Evolutionary conservation across 805 yeast species (phyloP), one percentile per base, ranked within the genome.

Genomic region (Diddensiella santjacobensis): DNA sequence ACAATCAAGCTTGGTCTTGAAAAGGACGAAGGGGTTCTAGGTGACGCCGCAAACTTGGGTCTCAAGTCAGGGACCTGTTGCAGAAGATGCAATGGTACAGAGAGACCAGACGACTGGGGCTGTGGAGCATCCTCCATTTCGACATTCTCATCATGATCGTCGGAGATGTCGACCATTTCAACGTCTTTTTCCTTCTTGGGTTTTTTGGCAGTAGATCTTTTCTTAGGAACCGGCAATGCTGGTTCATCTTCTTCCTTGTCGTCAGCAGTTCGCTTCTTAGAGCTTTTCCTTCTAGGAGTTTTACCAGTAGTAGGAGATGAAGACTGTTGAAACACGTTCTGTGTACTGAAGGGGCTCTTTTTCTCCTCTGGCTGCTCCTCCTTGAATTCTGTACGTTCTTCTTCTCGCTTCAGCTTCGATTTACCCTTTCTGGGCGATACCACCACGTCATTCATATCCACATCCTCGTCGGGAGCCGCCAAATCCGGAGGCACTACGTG

Each of bases 321-420:
- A 15, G 40, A 10, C 3, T 23, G n/a, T 22, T 50, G 54, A 24
- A 51, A 51, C 10, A 47, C 46, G 29, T 51, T 51, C 22, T 47
- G 17, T 6, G 26, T 17, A 13, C 48, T 39, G 29, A 50, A 50
- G 5, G 54, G 45, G 3, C 33, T 47, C 5, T 42, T 31, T 37
- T 46, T 22, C 36, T 48, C 26, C 39, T 47, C 26, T 11, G 44
- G 31, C 39, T 13, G 22, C 36, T 5, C 44, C 15, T 48, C 44
- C 3, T 19, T 23, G 22, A 23, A 15, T 22, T 44, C 31, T n/a
- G 15, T 35, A 26, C 17, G 18, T 10, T 33, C 42, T 15, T 44
- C 37, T n/a, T 24, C 29, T 20, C 31, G 20, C 5, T 17, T 22
- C 5, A 20, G n/a, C 29, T 24, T 26, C 17, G 42, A 38, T 24